Evolutionary conservation across 805 yeast genomes (phyloP).

Genomic region (Teunomyces barrocoloradensis): DNA sequence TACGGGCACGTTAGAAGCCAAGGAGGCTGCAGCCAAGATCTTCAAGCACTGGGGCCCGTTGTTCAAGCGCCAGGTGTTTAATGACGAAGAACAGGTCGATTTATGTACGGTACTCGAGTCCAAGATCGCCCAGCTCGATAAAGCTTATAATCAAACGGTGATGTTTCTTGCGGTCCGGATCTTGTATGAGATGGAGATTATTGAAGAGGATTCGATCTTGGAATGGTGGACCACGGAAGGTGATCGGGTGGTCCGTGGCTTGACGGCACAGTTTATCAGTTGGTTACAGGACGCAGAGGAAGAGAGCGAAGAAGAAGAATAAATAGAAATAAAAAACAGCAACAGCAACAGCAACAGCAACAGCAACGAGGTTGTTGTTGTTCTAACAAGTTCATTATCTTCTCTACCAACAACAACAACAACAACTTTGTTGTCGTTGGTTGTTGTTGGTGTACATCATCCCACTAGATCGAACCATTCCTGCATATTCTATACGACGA

Average conservation of each 20-base stretch:
- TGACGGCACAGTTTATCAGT: constrained; percentile 72
- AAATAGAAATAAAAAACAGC: not conserved
- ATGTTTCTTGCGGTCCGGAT: constrained; percentile 52
- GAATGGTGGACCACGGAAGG: constrained; percentile 72
- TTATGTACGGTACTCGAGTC: constrained; percentile 53
- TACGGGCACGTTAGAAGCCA: constrained; percentile 72
- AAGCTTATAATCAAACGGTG: constrained; percentile 47
- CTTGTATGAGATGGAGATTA: constrained; percentile 76
- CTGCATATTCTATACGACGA: not conserved
- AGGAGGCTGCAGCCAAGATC: constrained; percentile 73
- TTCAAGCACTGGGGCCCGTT: constrained; percentile 80
- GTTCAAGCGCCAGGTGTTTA: constrained; percentile 83
- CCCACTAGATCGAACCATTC: not conserved
- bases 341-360: too few species aligned
- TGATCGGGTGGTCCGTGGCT: constrained; percentile 46
- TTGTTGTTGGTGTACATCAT: not conserved
- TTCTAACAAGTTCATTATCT: too few species aligned
- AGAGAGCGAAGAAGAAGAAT: constrained; percentile 43
- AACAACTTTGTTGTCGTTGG: not conserved
- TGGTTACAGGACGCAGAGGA: constrained; percentile 84
- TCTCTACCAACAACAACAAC: not conserved
- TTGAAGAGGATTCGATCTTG: constrained; percentile 77
- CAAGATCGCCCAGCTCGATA: constrained; percentile 33
- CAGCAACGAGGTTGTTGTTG: too few species aligned
- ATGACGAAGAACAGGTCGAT: constrained; percentile 72